phyloP scores from a whole-genome alignment of 2,329 filamentous ascomycete genomes.

The Cytospora chrysosperma region DNA sequence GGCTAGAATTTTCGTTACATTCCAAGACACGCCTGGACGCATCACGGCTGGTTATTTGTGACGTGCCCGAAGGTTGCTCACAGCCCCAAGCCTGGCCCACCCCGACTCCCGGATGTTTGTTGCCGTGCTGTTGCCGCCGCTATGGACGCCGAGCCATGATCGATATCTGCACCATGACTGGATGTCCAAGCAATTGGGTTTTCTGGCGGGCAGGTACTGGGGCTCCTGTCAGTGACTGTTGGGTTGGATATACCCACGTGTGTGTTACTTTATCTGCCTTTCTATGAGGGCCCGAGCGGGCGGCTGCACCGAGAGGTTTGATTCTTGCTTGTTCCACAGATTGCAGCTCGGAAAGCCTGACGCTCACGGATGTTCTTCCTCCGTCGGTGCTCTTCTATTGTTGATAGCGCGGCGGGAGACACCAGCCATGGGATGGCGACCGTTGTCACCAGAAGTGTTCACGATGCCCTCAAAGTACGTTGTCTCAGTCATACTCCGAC shows the following conservation, averaged over 20 bases:
- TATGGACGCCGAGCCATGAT: neutral
- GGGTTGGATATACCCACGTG: constrained; percentile 11
- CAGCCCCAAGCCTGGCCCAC: neutral
- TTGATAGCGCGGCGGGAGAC: neutral
- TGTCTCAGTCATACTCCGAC: neutral
- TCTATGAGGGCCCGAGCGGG: neutral
- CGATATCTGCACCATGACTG: constrained; percentile 3
- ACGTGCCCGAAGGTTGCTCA: neutral
- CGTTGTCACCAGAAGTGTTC: neutral
- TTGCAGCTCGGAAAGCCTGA: neutral
- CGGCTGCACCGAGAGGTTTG: neutral
- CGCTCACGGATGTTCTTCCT: neutral
- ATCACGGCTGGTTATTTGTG: neutral
- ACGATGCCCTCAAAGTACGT: neutral
- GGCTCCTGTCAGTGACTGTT: neutral
- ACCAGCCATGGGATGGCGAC: neutral
- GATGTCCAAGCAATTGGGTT: neutral
- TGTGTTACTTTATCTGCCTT: neutral
- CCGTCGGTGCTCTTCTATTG: too few relatives aligned
- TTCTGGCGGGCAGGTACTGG: neutral
- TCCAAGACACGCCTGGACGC: constrained; percentile 1
- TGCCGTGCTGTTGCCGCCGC: constrained; percentile 7
- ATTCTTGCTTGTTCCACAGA: neutral
- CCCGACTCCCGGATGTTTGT: constrained; percentile 9
- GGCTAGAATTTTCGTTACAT: constrained; percentile 4